Base-by-base conservation (phyloP, 345 rosid genomes). In the Citrus unshiu region DNA sequence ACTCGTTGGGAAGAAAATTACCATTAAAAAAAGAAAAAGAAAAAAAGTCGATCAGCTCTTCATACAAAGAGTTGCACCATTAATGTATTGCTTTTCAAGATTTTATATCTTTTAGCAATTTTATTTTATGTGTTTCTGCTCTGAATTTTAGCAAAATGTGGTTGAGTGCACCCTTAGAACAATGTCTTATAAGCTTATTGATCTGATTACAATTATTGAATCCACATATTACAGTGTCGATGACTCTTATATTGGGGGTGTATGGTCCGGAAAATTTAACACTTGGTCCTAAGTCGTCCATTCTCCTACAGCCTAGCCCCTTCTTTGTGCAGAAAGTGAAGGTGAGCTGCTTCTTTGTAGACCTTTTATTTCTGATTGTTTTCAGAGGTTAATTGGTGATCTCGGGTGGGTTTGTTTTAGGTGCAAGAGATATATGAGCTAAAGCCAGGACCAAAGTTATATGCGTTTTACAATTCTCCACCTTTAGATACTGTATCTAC, bases 241-340 rank as follows among this genome's bases (percentile, higher is more conserved):
- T 91, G 95, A 93, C 97, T 81, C 77, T 94, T 87, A 92, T 94
- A 61, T 54, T 96, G 88, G 98, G 98, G 74, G 91, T 93, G 82
- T 96, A 88, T 76, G 98, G 98, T 65, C 51, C 98, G 5, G 82
- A 76, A n/a, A 91, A 73, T 74, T 68, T 91, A 18, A 84, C 76
- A 84, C 70, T 96, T 32, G 99, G 95, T 75, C 98, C 98, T 1
- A 87, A 89, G 80, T 77, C 88, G 3, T 96, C 98, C 2, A 66
- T 90, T 70, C 93, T 94, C 24, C 66, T 94, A 19, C 85, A 88
- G 78, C 93, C 99, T 9, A 93, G 88, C 74, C 85, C 98, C 30
- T 8, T 92, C 2, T 96, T 96, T 74, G 98, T 96, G 81, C 94
- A 93, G 85, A 82, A 87, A 73, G 74, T 94, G 24, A 88, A 89